These are phyloP conservation scores for Vanderwaltozyma tropicalis DNA, from an alignment of 805 yeast species.

Conservation along the genomic window DNA sequence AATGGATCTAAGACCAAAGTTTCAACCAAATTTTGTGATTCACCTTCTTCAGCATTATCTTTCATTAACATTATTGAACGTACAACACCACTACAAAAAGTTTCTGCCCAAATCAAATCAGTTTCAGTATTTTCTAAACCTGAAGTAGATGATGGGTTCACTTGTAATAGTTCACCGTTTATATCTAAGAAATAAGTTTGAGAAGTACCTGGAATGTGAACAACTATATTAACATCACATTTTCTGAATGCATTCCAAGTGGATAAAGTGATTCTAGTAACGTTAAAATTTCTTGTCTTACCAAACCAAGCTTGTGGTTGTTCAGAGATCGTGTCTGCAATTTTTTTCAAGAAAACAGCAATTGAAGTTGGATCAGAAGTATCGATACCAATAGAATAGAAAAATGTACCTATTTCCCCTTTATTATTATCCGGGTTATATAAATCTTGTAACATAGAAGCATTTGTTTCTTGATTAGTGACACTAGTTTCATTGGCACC, in stretches of 20 bases:
- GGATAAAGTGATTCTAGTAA: slow-evolving; percentile 61
- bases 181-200: slow-evolving; percentile 33
- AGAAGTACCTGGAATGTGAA: slow-evolving; percentile 67
- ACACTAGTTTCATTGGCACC: not conserved
- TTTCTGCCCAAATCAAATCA: slow-evolving; percentile 45
- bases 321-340: slow-evolving; percentile 53
- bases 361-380: slow-evolving; percentile 67
- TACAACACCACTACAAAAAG: slow-evolving; percentile 50
- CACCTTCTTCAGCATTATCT: slow-evolving; percentile 52
- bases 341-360: slow-evolving; percentile 60
- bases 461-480: slow-evolving; percentile 1
- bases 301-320: slow-evolving; percentile 75
- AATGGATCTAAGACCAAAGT: slow-evolving; percentile 78
- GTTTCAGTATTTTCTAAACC: slow-evolving; percentile 40
- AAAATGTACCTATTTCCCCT: slow-evolving; percentile 54
- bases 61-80: slow-evolving; percentile 44
- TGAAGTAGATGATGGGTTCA: slow-evolving; percentile 30
- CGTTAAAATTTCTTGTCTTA: slow-evolving; percentile 56
- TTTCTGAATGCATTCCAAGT: slow-evolving; percentile 51
- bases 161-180: slow-evolving; percentile 22
- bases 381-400: slow-evolving; percentile 68
- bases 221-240: slow-evolving; percentile 61
- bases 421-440: slow-evolving; percentile 32
- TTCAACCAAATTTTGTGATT: slow-evolving; percentile 64
- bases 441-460: slow-evolving; percentile 6